Conservation (phyloP, 2,329 filamentous ascomycete genomes). For the Nigrograna mackinnonii region DNA sequence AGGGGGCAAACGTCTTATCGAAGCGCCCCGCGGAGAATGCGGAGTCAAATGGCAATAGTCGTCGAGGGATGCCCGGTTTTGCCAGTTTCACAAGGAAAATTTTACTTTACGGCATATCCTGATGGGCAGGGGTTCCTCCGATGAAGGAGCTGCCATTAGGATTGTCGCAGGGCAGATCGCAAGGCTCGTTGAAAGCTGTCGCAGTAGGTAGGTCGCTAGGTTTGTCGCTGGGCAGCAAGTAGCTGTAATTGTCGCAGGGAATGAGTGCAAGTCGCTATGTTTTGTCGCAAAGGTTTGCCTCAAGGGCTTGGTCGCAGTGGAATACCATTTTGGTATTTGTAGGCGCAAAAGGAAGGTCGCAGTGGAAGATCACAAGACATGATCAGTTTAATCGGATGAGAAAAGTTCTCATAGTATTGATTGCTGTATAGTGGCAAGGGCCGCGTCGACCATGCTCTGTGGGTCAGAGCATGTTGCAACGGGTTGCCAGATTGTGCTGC, state of each 20-base stretch:
- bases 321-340: background rate
- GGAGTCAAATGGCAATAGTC: too few species aligned
- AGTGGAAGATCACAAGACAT: background rate
- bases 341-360: slow-evolving; percentile 1
- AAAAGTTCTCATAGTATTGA: background rate
- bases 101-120: too few species aligned
- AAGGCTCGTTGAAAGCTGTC: too few species aligned
- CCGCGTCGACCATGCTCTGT: background rate
- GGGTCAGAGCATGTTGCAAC: background rate
- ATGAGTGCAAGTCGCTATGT: slow-evolving; percentile 1
- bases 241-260: slow-evolving; percentile 7
- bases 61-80: too few species aligned
- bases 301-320: slow-evolving; percentile 6
- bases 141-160: too few species aligned
- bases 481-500: background rate
- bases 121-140: too few species aligned
- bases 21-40: too few species aligned
- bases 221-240: too few species aligned
- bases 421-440: background rate
- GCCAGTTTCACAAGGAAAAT: too few species aligned
- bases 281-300: slow-evolving; percentile 7
- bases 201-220: too few species aligned
- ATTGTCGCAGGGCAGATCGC: too few species aligned
- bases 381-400: background rate
- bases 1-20: too few species aligned